Conservation (phyloP, 495 filamentous ascomycete genomes). For the Beverwykella pulmonaria region DNA sequence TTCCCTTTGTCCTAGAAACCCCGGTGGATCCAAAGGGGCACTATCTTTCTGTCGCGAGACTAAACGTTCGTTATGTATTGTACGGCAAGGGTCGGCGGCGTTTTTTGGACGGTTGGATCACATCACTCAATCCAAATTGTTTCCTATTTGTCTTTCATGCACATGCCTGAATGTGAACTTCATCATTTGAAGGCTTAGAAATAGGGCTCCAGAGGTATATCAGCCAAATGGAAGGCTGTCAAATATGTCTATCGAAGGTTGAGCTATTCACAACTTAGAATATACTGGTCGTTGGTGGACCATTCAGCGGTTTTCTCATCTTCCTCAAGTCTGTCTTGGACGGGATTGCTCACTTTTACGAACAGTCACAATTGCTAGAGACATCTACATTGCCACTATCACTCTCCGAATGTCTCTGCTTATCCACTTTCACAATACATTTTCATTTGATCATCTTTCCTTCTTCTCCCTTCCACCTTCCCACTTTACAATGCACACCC, state of each 20-base stretch:
- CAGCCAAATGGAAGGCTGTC: too few species aligned
- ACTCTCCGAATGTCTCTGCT: not conserved
- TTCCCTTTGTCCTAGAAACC: not conserved
- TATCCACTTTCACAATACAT: not conserved
- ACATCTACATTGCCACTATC: not conserved
- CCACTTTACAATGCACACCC: not conserved
- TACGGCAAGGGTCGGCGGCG: not conserved
- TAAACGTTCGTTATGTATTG: constrained; percentile 10
- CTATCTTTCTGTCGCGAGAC: not conserved
- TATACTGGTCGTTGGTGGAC: too few species aligned
- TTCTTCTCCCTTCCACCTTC: not conserved
- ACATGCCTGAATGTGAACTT: too few species aligned
- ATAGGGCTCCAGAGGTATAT: too few species aligned
- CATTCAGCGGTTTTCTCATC: not conserved
- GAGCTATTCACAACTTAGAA: too few species aligned
- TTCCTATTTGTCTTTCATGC: not conserved
- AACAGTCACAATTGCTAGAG: not conserved
- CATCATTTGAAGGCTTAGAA: too few species aligned
- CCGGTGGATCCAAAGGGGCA: not conserved
- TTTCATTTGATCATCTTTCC: too few species aligned
- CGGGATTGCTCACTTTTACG: too few species aligned
- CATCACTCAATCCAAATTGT: constrained; percentile 32
- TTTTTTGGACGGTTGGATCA: constrained; percentile 20
- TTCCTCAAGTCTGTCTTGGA: too few species aligned
- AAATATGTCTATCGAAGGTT: too few species aligned